Conservation (phyloP, 768 basidiomycete species). For the Hygrophoropsis aurantiaca region DNA sequence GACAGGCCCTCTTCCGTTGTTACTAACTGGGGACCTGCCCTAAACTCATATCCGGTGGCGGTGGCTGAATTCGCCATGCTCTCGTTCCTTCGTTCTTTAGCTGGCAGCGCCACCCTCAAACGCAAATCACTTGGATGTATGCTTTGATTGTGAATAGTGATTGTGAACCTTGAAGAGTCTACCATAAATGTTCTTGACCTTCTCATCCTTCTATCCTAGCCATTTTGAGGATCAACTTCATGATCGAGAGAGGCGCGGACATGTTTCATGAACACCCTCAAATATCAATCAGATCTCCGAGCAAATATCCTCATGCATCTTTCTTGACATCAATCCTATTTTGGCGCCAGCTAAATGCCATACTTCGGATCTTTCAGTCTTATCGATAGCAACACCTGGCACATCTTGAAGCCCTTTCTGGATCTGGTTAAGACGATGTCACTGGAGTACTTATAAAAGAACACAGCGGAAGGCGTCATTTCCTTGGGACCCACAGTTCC, state of each 20-base stretch:
- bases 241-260: too few species aligned
- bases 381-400: slow-evolving; percentile 26
- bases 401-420: slow-evolving; percentile 17
- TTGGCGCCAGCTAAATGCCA: slow-evolving; percentile 13
- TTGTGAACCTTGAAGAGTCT: too few species aligned
- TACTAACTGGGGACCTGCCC: slow-evolving; percentile 28
- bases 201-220: too few species aligned
- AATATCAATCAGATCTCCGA: slow-evolving; percentile 26
- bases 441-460: slow-evolving; percentile 30
- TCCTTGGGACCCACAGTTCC: slow-evolving; percentile 33
- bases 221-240: too few species aligned
- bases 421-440: slow-evolving; percentile 18
- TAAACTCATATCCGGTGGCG: slow-evolving; percentile 15
- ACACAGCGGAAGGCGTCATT: slow-evolving; percentile 13
- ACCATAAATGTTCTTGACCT: too few species aligned
- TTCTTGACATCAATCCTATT: slow-evolving; percentile 16
- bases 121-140: too few species aligned
- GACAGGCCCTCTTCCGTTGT: slow-evolving; percentile 6
- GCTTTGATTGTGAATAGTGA: too few species aligned
- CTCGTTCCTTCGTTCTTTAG: too few species aligned
- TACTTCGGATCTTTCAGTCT: slow-evolving; percentile 25
- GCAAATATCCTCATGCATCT: slow-evolving; percentile 10
- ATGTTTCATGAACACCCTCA: too few species aligned
- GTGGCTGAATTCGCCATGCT: too few species aligned
- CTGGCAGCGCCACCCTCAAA: too few species aligned